Conservation (phyloP, 2,329 filamentous ascomycete species). For the Daldinia sp. region DNA sequence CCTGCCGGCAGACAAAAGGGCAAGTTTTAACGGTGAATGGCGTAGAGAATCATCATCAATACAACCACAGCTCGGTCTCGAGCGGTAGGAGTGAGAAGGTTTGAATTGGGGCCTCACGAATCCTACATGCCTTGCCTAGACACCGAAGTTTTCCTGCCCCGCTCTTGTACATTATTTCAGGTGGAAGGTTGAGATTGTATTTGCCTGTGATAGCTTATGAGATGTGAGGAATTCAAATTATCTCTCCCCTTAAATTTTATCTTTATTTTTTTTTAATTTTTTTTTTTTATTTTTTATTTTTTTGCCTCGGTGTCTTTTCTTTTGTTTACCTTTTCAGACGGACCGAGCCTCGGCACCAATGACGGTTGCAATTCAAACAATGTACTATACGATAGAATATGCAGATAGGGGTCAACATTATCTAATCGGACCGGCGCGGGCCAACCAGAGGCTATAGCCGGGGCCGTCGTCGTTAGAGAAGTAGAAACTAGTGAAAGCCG, state of each 20-base stretch:
- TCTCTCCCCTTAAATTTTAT: too few species aligned
- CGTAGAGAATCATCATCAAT: constrained; percentile 10
- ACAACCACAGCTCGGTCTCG: constrained; percentile 14
- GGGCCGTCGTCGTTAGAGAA: neutral
- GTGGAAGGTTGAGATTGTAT: constrained; percentile 2
- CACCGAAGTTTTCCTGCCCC: constrained; percentile 25
- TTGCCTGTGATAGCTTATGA: constrained; percentile 1
- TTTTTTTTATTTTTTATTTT: constrained; percentile 6
- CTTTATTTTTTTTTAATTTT: too few species aligned
- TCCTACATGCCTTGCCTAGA: constrained; percentile 27
- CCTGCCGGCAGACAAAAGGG: constrained; percentile 1
- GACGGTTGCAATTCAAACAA: constrained; percentile 12
- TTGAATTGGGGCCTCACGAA: constrained; percentile 21
- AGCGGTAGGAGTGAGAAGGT: constrained; percentile 16
- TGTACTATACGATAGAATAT: constrained; percentile 1
- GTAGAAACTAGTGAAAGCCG: constrained; percentile 8
- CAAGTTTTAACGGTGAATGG: constrained; percentile 21
- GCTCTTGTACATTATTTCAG: constrained; percentile 13
- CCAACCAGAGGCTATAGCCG: constrained; percentile 11
- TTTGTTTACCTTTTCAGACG: neutral
- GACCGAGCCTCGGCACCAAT: neutral
- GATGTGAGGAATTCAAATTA: neutral
- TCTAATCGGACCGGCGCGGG: constrained; percentile 30
- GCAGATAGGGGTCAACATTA: constrained; percentile 19
- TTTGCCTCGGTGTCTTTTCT: neutral